Conservation (phyloP, 2,329 filamentous ascomycete genomes). For the Cercospora sojina region DNA sequence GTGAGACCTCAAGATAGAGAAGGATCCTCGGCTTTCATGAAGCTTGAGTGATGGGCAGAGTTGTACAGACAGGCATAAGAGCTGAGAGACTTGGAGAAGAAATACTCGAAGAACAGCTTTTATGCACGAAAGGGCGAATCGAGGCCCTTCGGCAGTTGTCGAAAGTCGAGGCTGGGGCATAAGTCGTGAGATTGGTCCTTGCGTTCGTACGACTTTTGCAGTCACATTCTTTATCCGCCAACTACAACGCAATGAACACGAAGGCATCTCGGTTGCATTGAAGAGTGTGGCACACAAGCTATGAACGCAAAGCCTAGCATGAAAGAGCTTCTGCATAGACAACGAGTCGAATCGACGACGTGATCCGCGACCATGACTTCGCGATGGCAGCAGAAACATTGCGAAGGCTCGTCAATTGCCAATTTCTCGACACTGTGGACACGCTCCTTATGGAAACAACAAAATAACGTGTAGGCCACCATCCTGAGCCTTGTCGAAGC, state of each 20-base stretch:
- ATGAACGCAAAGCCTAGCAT: background rate
- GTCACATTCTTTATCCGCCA: background rate
- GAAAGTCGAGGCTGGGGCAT: background rate
- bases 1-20: background rate
- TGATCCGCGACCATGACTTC: background rate
- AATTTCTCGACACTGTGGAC: background rate
- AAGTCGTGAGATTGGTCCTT: background rate
- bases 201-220: background rate
- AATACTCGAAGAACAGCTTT: background rate
- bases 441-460: too few relatives aligned
- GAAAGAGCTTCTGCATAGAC: background rate
- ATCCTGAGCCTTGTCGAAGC: too few relatives aligned
- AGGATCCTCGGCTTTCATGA: background rate
- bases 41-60: background rate
- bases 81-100: background rate
- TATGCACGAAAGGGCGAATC: background rate
- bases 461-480: too few relatives aligned
- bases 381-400: too few relatives aligned
- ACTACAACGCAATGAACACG: background rate
- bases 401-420: background rate
- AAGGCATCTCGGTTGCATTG: background rate
- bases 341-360: background rate
- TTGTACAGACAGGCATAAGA: background rate
- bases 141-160: background rate
- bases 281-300: background rate